A percentile compares a stretch with the other conserved stretches of the same genome.
Conservation (phyloP, 768 basidiomycete genomes). For the Coprinellus micaceus region DNA sequence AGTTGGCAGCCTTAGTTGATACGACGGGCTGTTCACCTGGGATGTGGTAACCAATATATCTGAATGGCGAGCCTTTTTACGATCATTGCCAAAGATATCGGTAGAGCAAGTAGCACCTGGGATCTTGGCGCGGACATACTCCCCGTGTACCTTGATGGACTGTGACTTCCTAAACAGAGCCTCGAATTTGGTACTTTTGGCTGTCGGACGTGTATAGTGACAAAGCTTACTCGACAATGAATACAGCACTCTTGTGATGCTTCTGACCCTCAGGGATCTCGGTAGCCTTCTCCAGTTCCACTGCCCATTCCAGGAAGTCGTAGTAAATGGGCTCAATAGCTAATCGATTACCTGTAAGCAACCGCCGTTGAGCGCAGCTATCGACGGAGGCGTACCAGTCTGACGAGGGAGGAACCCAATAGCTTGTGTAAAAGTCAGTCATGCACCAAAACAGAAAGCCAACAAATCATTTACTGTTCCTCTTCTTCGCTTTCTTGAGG, state of each 20-base stretch:
- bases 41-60: slow-evolving; percentile 8
- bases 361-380: background rate
- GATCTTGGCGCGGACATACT: background rate
- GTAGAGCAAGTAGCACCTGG: background rate
- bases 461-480: background rate
- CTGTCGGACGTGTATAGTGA: background rate
- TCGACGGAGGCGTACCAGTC: background rate
- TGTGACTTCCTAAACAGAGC: background rate
- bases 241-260: background rate
- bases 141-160: slow-evolving; percentile 2
- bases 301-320: slow-evolving; percentile 3
- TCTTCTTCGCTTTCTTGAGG: background rate
- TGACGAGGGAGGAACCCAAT: slow-evolving; percentile 5
- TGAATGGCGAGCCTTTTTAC: background rate
- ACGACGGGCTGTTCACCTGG: slow-evolving; percentile 5
- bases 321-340: slow-evolving; percentile 6
- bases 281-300: background rate
- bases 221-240: slow-evolving; percentile 5
- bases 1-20: too few species aligned
- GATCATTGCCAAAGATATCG: background rate
- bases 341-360: too few species aligned
- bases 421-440: background rate
- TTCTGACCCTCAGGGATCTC: background rate
- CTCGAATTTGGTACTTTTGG: background rate
- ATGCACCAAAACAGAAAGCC: background rate